These are phyloP conservation scores for Nemania abortiva DNA, from an alignment of 2,329 filamentous ascomycete genomes.

Conservation along the genomic window DNA sequence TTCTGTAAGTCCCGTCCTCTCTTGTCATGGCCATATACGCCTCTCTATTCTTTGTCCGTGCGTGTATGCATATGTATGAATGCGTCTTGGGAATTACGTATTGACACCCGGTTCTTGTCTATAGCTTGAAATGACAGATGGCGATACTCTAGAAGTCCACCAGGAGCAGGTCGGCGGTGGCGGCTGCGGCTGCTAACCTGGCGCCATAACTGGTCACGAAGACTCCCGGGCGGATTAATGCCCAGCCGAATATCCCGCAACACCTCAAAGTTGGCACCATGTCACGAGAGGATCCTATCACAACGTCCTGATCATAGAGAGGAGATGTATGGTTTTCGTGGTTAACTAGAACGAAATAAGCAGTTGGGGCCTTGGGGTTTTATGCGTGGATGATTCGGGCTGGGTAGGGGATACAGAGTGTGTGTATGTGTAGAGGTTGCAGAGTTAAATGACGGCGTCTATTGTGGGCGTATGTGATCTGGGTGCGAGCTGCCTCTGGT, in stretches of 20 bases:
- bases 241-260: constrained; percentile 2
- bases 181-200: constrained; percentile 38
- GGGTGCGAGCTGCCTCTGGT: constrained; percentile 4
- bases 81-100: neutral
- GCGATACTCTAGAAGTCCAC: constrained; percentile 95
- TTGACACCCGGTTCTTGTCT: neutral
- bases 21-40: constrained; percentile 14
- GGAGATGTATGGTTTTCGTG: constrained; percentile 1
- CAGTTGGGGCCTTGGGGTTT: constrained; percentile 11
- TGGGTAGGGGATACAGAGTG: neutral
- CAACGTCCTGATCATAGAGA: constrained; percentile 7
- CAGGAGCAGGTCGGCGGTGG: constrained; percentile 94
- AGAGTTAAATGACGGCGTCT: constrained; percentile 16
- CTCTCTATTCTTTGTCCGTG: neutral
- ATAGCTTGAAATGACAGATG: constrained; percentile 96
- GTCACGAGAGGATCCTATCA: constrained; percentile 5
- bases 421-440: neutral
- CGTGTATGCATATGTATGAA: neutral
- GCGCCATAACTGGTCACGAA: constrained; percentile 45
- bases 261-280: neutral
- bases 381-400: constrained; percentile 18
- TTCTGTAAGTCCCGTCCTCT: constrained; percentile 71
- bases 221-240: constrained; percentile 2
- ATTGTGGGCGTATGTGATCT: constrained; percentile 5
- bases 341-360: constrained; percentile 11